Conservation (phyloP, 1,139 yeast species). For the Saccharomyces hybrid region DNA sequence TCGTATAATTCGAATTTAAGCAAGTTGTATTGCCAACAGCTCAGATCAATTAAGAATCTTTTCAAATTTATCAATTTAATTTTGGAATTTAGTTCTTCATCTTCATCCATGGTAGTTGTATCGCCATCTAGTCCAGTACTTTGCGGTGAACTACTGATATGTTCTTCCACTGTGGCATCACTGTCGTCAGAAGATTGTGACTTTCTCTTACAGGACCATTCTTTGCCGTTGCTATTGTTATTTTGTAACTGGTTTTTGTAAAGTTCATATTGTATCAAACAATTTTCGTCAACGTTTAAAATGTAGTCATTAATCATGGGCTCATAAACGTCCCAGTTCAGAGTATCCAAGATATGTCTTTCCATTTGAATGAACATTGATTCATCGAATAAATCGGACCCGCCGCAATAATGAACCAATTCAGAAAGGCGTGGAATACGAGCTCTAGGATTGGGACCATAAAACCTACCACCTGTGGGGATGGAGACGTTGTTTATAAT, state of each 20-base stretch:
- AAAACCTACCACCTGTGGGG: conserved; percentile 50
- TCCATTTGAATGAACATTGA: conserved; percentile 96
- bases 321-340: conserved; percentile 70
- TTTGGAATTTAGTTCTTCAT: conserved; percentile 25
- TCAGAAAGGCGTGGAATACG: conserved; percentile 59
- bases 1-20: conserved; percentile 29
- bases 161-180: conserved; percentile 28
- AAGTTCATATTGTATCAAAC: conserved; percentile 34
- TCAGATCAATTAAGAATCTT: conserved; percentile 29
- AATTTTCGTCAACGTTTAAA: conserved; percentile 36
- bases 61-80: conserved; percentile 30
- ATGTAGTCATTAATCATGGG: conserved; percentile 52
- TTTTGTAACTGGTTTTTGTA: conserved; percentile 32
- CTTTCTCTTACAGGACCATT: conserved; percentile 18
- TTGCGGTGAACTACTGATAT: background rate
- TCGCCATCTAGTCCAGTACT: conserved; percentile 7
- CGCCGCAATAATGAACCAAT: conserved; percentile 52
- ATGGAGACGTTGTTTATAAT: conserved; percentile 54
- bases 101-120: conserved; percentile 20
- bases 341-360: conserved; percentile 72
- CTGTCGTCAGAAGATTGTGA: conserved; percentile 26
- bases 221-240: conserved; percentile 23
- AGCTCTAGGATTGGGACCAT: conserved; percentile 61
- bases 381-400: conserved; percentile 67
- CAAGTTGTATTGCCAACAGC: conserved; percentile 29